Conservation (phyloP, 345 rosid genomes). For the Populus simonii region DNA sequence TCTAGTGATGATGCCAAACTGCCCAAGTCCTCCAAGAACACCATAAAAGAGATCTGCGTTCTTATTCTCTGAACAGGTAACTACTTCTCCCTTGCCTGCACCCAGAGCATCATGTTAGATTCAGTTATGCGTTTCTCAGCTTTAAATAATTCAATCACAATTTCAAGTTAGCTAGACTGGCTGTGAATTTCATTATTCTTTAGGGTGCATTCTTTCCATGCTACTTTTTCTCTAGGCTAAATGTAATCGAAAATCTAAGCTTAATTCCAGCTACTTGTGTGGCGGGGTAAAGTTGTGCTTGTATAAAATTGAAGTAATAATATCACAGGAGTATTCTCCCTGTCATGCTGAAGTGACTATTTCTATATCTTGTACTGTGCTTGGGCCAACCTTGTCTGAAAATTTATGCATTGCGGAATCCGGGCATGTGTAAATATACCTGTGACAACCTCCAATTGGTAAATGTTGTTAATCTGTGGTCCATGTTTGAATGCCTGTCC, state of each 20-base stretch:
- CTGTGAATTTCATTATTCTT: constrained; percentile 14
- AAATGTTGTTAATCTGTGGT: constrained; percentile 81
- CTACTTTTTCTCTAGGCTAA: background rate
- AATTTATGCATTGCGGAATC: background rate
- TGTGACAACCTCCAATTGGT: constrained; percentile 85
- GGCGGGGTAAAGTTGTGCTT: constrained; percentile 17
- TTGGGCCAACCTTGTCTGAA: background rate
- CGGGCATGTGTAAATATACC: constrained; percentile 41
- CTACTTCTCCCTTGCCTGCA: constrained; percentile 85
- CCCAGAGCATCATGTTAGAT: constrained; percentile 17
- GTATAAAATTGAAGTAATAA: background rate
- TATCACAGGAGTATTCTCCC: background rate
- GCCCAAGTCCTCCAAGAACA: constrained; percentile 96
- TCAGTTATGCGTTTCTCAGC: background rate
- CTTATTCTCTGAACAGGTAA: constrained; percentile 70
- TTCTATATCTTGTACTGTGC: background rate
- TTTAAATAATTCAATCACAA: background rate
- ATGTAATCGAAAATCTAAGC: background rate
- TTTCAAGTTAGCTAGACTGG: background rate
- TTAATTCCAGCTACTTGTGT: background rate
- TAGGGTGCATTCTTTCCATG: background rate
- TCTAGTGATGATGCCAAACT: constrained; percentile 86
- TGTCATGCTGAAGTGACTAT: background rate
- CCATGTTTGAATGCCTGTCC: constrained; percentile 92
- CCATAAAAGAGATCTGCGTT: constrained; percentile 80